These are phyloP conservation scores for Aplosporella prunicola DNA, from an alignment of 2,329 filamentous ascomycete genomes.

Conservation along the genomic window DNA sequence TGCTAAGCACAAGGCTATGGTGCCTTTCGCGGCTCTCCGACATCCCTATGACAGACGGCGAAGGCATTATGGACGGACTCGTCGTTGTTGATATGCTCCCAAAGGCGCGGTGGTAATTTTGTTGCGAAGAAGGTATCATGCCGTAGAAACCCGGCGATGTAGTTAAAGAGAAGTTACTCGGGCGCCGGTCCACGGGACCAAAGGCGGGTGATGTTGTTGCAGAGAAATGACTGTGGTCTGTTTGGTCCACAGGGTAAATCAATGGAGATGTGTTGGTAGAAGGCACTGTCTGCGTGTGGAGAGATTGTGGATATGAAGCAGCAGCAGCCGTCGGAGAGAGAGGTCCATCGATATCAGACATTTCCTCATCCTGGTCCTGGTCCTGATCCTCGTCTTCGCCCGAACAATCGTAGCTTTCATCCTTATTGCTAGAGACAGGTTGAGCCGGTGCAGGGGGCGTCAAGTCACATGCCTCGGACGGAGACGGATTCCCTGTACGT, in stretches of 20 bases:
- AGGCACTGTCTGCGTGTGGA: slow-evolving; percentile 3
- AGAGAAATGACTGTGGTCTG: slow-evolving; percentile 38
- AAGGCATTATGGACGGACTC: slow-evolving; percentile 26
- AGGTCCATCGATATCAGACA: slow-evolving; percentile 30
- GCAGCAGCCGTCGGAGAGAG: too few relatives aligned
- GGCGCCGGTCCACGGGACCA: slow-evolving; percentile 32
- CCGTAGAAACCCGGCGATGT: slow-evolving; percentile 28
- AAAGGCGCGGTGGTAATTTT: slow-evolving; percentile 21
- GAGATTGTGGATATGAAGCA: background rate
- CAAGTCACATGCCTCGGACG: slow-evolving; percentile 4
- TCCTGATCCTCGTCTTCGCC: slow-evolving; percentile 35
- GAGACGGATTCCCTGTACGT: slow-evolving; percentile 9
- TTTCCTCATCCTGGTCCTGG: slow-evolving; percentile 41
- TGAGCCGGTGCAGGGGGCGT: background rate
- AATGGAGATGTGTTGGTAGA: slow-evolving; percentile 25
- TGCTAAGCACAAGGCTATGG: slow-evolving; percentile 19
- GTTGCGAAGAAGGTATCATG: slow-evolving; percentile 8
- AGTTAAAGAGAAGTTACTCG: slow-evolving; percentile 16
- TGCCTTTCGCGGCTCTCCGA: slow-evolving; percentile 12
- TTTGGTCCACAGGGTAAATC: slow-evolving; percentile 29
- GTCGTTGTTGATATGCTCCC: slow-evolving; percentile 27
- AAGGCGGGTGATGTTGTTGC: slow-evolving; percentile 26
- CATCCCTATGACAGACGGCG: slow-evolving; percentile 15
- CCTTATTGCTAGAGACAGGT: background rate
- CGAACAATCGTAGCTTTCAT: background rate